A percentile compares a stretch with the other conserved stretches of the same genome.
phyloP scores from a whole-genome alignment of 2,329 filamentous ascomycete species.

The Basipetospora chlamydospora region DNA sequence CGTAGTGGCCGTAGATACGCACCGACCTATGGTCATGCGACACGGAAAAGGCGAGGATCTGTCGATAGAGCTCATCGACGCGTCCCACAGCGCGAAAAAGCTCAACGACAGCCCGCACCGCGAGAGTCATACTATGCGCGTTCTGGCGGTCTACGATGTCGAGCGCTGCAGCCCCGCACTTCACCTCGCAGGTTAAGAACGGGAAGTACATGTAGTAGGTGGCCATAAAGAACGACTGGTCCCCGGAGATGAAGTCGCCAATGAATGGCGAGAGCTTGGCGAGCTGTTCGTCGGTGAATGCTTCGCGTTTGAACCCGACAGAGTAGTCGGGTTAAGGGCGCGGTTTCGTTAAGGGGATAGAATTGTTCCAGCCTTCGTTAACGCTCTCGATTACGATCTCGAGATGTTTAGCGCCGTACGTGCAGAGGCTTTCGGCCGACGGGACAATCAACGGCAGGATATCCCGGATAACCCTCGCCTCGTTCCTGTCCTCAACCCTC shows the following conservation, averaged over 20 bases:
- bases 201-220: constrained; percentile 34
- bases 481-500: constrained; percentile 18
- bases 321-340: constrained; percentile 29
- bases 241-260: constrained; percentile 15
- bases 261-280: constrained; percentile 23
- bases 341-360: constrained; percentile 19
- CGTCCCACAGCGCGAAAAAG: constrained; percentile 19
- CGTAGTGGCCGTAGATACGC: constrained; percentile 22
- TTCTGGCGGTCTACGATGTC: constrained; percentile 24
- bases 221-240: constrained; percentile 26
- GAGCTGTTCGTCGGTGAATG: constrained; percentile 27
- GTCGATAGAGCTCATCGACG: constrained; percentile 19
- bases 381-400: constrained; percentile 21
- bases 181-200: constrained; percentile 33
- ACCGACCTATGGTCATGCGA: constrained; percentile 18
- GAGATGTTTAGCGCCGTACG: constrained; percentile 15
- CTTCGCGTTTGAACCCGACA: constrained; percentile 23
- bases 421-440: constrained; percentile 21
- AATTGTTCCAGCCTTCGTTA: constrained; percentile 27
- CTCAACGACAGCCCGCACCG: constrained; percentile 19
- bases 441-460: constrained; percentile 22
- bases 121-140: constrained; percentile 24
- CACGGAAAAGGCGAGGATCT: constrained; percentile 25
- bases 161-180: constrained; percentile 23
- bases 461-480: constrained; percentile 21